Base-by-base conservation (phyloP, 2,329 filamentous ascomycete species). In the Dryadomyces sulphureus region DNA sequence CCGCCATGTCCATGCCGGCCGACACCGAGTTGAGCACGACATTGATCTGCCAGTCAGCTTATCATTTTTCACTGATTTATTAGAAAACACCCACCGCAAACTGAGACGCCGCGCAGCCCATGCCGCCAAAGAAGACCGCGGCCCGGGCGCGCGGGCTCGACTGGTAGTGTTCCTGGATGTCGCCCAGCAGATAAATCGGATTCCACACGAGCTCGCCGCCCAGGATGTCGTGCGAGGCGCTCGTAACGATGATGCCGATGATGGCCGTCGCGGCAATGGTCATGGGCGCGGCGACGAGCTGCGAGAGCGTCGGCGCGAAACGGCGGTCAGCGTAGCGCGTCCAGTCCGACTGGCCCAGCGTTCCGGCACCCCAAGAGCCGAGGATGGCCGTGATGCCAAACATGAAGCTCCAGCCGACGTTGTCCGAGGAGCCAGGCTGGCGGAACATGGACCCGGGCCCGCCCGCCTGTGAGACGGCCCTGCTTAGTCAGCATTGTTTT, bases 1-100 rank as follows among this genome's bases (percentile, higher is more conserved):
- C 69, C 0, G 72, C 65, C 48, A 76, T 59, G 52, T 77, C 74
- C 62, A 77, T 74, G 5, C 73, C 73, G 1, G 65, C 62, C 0
- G 65, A 66, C 50, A 72, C 64, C 1, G 64, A 63, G 51, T 74
- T 75, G 2, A 71, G 56, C 9, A 48, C 43, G n/a, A 49, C 48
- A 2, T 41, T 41, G 25, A 47, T 48, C 41, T 45, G 27, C 25
- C 3, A 4, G 3, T 5, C 16, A 4, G 19, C 7, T 14, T 19
- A 14, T n/a, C 17, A 7, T 14, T 21, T 9, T 20, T 19, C 11
- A 38, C 11, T 8, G 5, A 38, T 11, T 20, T 17, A 24, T n/a
- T 24, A 42, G 36, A 43, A 16, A 38, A 30, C 27, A 32, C 46
- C 27, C 48, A 56, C 55, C 41, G 57, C 52, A 36, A 60, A 50